These are phyloP conservation scores for Viola pubescens DNA, from an alignment of 441 rosid genomes.

Conservation along the genomic window DNA sequence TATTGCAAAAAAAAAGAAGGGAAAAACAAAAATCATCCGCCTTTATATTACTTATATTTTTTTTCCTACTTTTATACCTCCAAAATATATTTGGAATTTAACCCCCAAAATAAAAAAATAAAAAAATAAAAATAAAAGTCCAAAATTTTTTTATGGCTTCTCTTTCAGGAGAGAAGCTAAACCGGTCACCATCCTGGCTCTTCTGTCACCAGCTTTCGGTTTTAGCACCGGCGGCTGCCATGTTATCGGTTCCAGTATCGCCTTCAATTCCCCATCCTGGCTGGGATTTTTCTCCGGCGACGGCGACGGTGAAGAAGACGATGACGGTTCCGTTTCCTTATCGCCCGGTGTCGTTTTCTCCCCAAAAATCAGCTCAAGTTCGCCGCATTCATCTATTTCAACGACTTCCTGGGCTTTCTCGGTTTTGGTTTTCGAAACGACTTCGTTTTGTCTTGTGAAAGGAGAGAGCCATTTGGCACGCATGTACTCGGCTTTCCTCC, in stretches of 20 bases:
- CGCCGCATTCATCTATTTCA: constrained; percentile 21
- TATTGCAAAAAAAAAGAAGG: constrained; percentile 13
- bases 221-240: constrained; percentile 61
- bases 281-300: constrained; percentile 9
- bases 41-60: constrained; percentile 14
- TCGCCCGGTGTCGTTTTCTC: constrained; percentile 19
- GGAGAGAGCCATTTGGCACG: constrained; percentile 84
- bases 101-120: not conserved
- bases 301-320: constrained; percentile 17
- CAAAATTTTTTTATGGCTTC: constrained; percentile 48
- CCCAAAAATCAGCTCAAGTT: constrained; percentile 56
- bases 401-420: not conserved
- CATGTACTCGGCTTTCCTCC: constrained; percentile 88
- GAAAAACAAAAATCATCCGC: not conserved
- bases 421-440: constrained; percentile 12
- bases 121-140: constrained; percentile 9
- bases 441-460: constrained; percentile 28
- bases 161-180: constrained; percentile 72
- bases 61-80: constrained; percentile 19
- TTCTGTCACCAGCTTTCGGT: constrained; percentile 47
- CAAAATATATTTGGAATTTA: constrained; percentile 1
- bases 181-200: constrained; percentile 71
- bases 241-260: constrained; percentile 13
- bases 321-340: constrained; percentile 3
- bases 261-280: constrained; percentile 5